A percentile compares a stretch with the other conserved stretches of the same genome.
These are phyloP conservation scores for Tylopilus sp. DNA, from an alignment of 768 basidiomycete genomes.

Conservation along the genomic window DNA sequence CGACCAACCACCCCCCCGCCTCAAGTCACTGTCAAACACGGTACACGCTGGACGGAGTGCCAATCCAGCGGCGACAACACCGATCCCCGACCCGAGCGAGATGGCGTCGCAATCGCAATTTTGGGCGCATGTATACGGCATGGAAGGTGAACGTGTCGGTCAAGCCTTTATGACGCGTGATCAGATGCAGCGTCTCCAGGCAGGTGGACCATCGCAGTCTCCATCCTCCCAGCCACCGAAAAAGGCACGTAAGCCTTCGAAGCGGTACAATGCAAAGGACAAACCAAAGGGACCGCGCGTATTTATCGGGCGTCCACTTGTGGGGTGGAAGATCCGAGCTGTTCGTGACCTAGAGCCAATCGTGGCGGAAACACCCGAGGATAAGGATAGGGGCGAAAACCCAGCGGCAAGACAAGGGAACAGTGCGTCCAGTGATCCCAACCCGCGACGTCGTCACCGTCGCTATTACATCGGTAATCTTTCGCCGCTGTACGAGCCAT, in stretches of 20 bases:
- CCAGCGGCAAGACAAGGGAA: background rate
- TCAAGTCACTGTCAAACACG: background rate
- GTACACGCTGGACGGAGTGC: background rate
- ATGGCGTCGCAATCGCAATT: constrained; percentile 12
- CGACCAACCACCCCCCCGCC: background rate
- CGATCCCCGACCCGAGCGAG: constrained; percentile 2
- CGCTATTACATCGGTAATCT: constrained; percentile 20
- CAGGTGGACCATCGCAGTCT: background rate
- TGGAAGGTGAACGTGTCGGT: constrained; percentile 28
- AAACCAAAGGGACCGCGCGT: constrained; percentile 12
- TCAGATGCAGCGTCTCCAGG: constrained; percentile 1
- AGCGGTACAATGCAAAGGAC: background rate
- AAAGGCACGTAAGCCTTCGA: background rate
- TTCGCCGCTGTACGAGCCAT: constrained; percentile 17
- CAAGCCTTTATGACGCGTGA: constrained; percentile 22
- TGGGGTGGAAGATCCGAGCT: constrained; percentile 22
- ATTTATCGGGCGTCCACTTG: constrained; percentile 24
- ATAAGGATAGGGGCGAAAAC: background rate
- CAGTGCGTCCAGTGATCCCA: background rate
- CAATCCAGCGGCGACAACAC: background rate
- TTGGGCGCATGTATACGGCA: constrained; percentile 34
- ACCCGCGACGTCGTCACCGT: background rate
- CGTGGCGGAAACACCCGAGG: background rate
- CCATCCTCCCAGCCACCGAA: background rate
- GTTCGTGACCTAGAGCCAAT: constrained; percentile 23